These are phyloP conservation scores for Prototheca cutis DNA, from an alignment of 163 green algal species.

Conservation along the genomic window DNA sequence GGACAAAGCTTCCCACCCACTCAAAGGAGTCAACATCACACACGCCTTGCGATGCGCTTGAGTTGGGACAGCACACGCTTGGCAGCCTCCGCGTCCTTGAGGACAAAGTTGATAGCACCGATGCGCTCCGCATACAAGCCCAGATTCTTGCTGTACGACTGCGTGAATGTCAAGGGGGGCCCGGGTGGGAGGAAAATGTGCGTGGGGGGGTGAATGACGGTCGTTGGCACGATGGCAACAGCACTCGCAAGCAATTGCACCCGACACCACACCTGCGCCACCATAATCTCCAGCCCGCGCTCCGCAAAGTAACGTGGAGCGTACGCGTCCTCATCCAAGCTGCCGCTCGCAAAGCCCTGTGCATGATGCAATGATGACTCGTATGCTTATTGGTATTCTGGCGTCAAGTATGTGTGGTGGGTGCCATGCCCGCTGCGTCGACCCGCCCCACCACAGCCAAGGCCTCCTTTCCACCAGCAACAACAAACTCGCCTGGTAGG, in stretches of 20 bases:
- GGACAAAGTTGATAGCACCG: conserved; percentile 56
- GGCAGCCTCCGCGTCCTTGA: conserved; percentile 33
- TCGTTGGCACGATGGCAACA: conserved; percentile 8
- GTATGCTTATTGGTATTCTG: too few species aligned
- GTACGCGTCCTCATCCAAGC: conserved; percentile 59
- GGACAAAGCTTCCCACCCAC: too few species aligned
- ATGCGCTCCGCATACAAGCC: conserved; percentile 73
- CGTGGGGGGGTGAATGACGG: too few species aligned
- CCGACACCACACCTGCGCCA: conserved; percentile 14
- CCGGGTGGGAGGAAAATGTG: too few species aligned
- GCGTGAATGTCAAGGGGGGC: too few species aligned
- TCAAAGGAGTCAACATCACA: background rate
- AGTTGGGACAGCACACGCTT: conserved; percentile 68
- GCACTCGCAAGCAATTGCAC: conserved; percentile 53
- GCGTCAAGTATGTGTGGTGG: too few species aligned
- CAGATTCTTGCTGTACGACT: conserved; percentile 85
- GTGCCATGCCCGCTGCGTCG: too few species aligned
- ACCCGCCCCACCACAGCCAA: too few species aligned
- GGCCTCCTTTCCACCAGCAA: too few species aligned
- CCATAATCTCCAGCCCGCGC: conserved; percentile 60
- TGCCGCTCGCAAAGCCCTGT: conserved; percentile 78
- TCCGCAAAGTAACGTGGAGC: conserved; percentile 69
- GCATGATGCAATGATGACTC: too few species aligned
- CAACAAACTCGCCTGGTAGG: conserved; percentile 53
- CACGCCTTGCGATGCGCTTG: conserved; percentile 65